These are phyloP conservation scores for Botrytis fabae DNA, from an alignment of 2,329 filamentous ascomycete genomes.

Conservation along the genomic window DNA sequence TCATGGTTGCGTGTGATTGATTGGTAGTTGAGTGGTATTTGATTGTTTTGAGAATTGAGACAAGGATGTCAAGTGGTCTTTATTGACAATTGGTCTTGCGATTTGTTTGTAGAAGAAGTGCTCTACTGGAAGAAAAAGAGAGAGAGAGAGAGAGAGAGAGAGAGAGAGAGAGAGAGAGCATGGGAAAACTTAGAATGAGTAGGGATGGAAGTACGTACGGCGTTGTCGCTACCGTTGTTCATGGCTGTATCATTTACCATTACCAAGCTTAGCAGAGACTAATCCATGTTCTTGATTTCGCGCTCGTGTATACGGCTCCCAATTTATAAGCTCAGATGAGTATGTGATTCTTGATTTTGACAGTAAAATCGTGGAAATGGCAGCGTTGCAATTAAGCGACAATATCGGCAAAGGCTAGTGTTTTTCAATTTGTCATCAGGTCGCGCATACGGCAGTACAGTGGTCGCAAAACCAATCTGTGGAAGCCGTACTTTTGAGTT, in stretches of 20 bases:
- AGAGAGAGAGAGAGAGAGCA: no score
- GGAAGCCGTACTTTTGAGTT: no score
- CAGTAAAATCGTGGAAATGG: no score
- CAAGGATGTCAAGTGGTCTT: background rate
- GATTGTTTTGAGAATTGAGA: background rate
- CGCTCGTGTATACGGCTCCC: background rate
- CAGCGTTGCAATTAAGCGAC: no score
- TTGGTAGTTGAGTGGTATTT: background rate
- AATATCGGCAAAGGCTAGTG: background rate
- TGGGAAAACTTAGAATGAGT: background rate
- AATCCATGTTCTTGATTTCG: no score
- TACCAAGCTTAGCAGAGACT: background rate
- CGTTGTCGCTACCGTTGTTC: background rate
- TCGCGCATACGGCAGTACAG: background rate
- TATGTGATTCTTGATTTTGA: background rate
- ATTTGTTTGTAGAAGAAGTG: background rate
- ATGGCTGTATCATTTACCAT: background rate
- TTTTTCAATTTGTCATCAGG: background rate
- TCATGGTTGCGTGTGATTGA: background rate
- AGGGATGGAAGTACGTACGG: background rate
- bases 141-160: no score
- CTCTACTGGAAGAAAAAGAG: background rate
- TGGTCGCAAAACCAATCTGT: background rate
- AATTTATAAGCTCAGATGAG: no score
- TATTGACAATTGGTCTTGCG: background rate